phyloP scores from a whole-genome alignment of 768 basidiomycete genomes.

The Sarcomyxa edulis region DNA sequence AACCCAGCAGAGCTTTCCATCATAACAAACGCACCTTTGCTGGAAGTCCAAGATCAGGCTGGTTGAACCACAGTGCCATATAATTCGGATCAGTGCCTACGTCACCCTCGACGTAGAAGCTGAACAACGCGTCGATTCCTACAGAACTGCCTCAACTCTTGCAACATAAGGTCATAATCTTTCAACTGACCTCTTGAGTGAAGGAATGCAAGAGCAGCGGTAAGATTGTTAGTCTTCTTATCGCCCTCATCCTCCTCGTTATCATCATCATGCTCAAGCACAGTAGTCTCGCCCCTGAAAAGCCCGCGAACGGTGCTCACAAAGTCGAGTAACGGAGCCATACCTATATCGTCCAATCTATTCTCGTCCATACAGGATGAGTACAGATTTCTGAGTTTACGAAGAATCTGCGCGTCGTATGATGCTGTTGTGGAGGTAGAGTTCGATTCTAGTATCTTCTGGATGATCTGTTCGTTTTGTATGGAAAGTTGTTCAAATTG shows the following conservation, averaged over 20 bases:
- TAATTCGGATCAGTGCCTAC: conserved; percentile 78
- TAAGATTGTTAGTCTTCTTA: conserved; percentile 52
- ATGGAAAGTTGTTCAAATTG: conserved; percentile 68
- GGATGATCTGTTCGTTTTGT: conserved; percentile 75
- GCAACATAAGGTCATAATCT: too few relatives aligned
- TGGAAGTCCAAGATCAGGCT: conserved; percentile 76
- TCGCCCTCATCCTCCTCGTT: conserved; percentile 16
- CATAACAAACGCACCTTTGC: conserved; percentile 57
- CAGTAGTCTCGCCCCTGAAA: conserved; percentile 48
- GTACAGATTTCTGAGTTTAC: conserved; percentile 71
- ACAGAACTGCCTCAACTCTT: conserved; percentile 5
- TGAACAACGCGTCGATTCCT: conserved; percentile 78
- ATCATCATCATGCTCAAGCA: conserved; percentile 19
- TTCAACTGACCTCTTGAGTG: conserved; percentile 73
- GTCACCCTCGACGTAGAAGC: conserved; percentile 86
- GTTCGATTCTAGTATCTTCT: conserved; percentile 58
- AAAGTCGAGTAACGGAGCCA: conserved; percentile 64
- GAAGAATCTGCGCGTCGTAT: conserved; percentile 51
- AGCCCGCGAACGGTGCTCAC: conserved; percentile 55
- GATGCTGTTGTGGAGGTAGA: conserved; percentile 20
- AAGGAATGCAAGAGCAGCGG: conserved; percentile 77
- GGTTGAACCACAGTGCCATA: conserved; percentile 84
- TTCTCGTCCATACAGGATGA: conserved; percentile 78
- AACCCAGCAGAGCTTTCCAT: too few relatives aligned
- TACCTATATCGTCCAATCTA: conserved; percentile 67